These are phyloP conservation scores for Boletus tomentosulus DNA, from an alignment of 768 basidiomycete genomes.

Conservation along the genomic window DNA sequence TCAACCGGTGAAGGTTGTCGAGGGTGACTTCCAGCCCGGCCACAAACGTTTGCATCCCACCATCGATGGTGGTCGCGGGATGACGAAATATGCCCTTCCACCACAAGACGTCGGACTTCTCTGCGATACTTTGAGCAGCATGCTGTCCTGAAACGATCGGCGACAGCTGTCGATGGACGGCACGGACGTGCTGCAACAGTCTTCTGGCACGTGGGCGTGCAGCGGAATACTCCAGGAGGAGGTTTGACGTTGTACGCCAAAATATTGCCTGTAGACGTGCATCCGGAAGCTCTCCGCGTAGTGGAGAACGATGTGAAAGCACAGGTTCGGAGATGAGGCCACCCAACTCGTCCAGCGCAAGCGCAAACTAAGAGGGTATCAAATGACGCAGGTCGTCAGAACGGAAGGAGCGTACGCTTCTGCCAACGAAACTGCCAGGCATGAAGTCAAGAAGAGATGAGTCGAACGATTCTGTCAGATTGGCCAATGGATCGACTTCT, in stretches of 20 bases:
- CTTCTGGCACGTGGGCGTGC: constrained; percentile 18
- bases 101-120: not conserved
- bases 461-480: constrained; percentile 19
- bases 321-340: constrained; percentile 10
- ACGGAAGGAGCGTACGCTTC: constrained; percentile 19
- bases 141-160: not conserved
- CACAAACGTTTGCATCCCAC: constrained; percentile 11
- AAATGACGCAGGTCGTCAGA: not conserved
- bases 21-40: constrained; percentile 20
- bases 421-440: constrained; percentile 25
- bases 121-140: not conserved
- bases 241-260: constrained; percentile 29
- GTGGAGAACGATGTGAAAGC: not conserved
- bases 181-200: constrained; percentile 14
- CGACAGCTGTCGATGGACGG: constrained; percentile 13
- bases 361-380: constrained; percentile 18
- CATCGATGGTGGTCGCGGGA: constrained; percentile 4
- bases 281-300: constrained; percentile 2
- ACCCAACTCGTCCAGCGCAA: constrained; percentile 29
- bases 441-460: constrained; percentile 23
- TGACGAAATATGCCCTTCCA: constrained; percentile 5
- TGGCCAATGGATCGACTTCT: constrained; percentile 12
- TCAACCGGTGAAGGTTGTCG: constrained; percentile 17
- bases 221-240: constrained; percentile 31
- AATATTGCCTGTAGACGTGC: constrained; percentile 23